Evolutionary conservation across 2,329 filamentous ascomycete species (phyloP), one percentile per base, ranked within the genome.

Genomic region (Sphaceloma murrayae): DNA sequence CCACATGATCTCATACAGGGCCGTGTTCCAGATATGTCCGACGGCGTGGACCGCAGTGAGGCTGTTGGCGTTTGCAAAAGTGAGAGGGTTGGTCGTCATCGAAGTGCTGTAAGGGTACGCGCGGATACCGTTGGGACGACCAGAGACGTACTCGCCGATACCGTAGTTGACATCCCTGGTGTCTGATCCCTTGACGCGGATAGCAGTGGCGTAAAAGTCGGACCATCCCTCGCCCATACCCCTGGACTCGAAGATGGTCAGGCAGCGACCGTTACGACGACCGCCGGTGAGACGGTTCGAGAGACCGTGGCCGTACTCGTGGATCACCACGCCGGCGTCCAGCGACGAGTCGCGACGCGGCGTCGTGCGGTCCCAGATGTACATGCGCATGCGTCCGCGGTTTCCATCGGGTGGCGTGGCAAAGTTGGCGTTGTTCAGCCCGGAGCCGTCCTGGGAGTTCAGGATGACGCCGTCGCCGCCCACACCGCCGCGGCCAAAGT

Each of bases 161-260:
- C 64, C 48, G 53, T 72, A 74, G 56, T 72, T 58, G 2, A 56
- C 69, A 3, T 47, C 49, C 34, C 70, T 62, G 5, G 65, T 73
- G 54, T 74, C 69, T 11, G 48, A 49, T 3, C 62, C 39, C 58
- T 69, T 69, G 47, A 73, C 53, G 43, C 67, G 65, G 47, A 74
- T 62, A 4, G 72, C 68, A 0, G 67, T 68, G 4, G 72, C 72
- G 58, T 69, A 70, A 57, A 75, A 74, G 51, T 77, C 73, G 45
- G 67, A 62, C 74, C 74, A 77, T 30, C 73, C 73, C 46, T 77
- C 74, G 26, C 72, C 73, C 73, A 77, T 74, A 31, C 74, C 73
- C 7, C 71, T 67, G 1, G 68, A 60, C 48, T 77, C 73, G 13
- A 63, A 52, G 10, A 64, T 56, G 51, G 45, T 56, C 5, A 76